Conservation (phyloP, 169 alveolate genomes). For the Cardiosporidium cionae region DNA sequence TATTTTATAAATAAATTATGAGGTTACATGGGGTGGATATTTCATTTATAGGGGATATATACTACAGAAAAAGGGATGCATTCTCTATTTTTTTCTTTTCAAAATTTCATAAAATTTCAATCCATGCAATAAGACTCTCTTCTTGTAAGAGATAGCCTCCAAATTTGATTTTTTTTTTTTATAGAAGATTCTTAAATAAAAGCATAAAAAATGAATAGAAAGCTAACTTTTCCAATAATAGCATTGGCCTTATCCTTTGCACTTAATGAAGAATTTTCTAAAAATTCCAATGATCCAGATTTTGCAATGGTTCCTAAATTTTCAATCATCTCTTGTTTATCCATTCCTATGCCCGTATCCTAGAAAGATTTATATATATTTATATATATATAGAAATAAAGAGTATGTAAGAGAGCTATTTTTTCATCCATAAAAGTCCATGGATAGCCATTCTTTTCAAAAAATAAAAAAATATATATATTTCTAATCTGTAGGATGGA, state of each 20-base stretch:
- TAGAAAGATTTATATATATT: constrained; percentile 68
- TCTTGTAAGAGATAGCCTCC: no score
- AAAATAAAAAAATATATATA: no score
- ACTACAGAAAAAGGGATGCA: no score
- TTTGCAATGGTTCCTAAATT: constrained; percentile 95
- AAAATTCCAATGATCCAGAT: constrained; percentile 93
- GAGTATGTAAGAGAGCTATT: neutral
- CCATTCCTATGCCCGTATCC: constrained; percentile 99
- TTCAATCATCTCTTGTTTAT: constrained; percentile 91
- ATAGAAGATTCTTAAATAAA: neutral
- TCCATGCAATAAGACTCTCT: neutral
- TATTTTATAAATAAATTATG: neutral
- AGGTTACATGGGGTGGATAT: neutral
- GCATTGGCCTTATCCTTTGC: constrained; percentile 50
- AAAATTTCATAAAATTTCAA: neutral
- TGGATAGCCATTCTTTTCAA: no score
- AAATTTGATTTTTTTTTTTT: neutral
- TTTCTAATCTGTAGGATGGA: no score
- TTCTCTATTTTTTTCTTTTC: constrained; percentile 60
- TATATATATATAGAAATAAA: neutral
- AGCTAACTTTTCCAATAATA: constrained; percentile 28
- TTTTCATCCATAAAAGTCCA: no score
- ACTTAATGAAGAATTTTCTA: no score
- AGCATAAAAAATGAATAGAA: neutral
- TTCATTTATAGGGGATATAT: constrained; percentile 10